Conservation (phyloP, 2,329 filamentous ascomycete genomes). For the Scedosporium apiospermum region DNA sequence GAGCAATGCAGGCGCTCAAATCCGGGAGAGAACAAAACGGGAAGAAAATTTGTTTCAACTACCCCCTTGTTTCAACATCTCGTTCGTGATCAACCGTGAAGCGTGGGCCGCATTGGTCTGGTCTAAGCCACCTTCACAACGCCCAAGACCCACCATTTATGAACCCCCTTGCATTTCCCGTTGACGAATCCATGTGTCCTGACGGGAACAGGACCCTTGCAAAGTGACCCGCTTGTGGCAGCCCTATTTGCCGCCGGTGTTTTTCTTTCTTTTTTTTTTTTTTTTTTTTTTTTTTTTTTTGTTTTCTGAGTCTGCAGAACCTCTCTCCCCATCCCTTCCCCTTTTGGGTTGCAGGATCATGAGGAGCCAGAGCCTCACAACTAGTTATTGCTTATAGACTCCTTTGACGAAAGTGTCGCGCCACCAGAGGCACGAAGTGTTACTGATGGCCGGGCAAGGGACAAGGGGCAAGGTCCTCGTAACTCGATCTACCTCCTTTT, state of each 20-base stretch:
- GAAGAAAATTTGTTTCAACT: neutral
- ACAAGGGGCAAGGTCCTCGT: neutral
- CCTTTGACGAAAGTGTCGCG: neutral
- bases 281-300: neutral
- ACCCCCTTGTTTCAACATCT: neutral
- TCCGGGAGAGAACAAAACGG: neutral
- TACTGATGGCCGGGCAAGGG: neutral
- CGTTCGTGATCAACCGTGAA: neutral
- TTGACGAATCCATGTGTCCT: neutral
- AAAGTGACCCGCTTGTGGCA: neutral
- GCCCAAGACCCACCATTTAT: neutral
- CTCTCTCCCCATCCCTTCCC: neutral
- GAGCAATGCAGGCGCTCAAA: neutral
- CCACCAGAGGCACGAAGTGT: neutral
- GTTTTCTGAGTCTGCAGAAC: neutral
- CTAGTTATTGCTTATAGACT: neutral
- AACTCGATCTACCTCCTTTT: neutral
- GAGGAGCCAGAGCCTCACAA: neutral
- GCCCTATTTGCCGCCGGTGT: neutral
- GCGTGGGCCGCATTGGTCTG: neutral
- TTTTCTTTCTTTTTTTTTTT: neutral
- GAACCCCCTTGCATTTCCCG: neutral
- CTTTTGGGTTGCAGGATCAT: neutral
- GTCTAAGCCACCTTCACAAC: neutral
- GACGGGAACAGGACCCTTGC: neutral